Conservation (phyloP, 495 filamentous ascomycete genomes). For the Schizothecium vesticola region DNA sequence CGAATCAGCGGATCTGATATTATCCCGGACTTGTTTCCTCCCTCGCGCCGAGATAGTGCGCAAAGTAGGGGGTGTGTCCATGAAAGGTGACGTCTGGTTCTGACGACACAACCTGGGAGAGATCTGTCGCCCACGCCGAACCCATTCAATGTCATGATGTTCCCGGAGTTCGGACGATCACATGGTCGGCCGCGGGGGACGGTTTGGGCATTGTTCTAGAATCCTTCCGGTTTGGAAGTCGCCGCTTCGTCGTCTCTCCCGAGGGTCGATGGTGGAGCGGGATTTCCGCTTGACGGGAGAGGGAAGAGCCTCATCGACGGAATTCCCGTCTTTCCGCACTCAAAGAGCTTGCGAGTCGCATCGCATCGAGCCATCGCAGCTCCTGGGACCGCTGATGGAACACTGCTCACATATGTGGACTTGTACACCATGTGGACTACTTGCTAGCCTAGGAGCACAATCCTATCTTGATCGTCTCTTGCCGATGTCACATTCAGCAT, state of each 20-base stretch:
- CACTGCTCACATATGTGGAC: constrained; percentile 12
- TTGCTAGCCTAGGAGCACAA: not conserved
- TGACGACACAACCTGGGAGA: not conserved
- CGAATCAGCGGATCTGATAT: constrained; percentile 1
- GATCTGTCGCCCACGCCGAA: not conserved
- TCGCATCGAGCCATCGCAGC: constrained; percentile 30
- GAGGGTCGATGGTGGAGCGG: constrained; percentile 1
- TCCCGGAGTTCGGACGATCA: not conserved
- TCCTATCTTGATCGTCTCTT: not conserved
- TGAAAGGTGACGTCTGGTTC: not conserved
- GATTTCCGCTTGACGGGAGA: constrained; percentile 9
- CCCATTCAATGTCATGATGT: not conserved
- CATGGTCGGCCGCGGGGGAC: not conserved
- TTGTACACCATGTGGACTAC: not conserved
- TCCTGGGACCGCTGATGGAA: constrained; percentile 28
- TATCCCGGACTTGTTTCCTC: not conserved
- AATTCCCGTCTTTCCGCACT: constrained; percentile 14
- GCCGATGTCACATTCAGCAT: not conserved
- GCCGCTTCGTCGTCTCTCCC: not conserved
- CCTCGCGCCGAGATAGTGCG: not conserved
- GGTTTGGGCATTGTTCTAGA: constrained; percentile 16
- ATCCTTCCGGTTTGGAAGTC: constrained; percentile 10
- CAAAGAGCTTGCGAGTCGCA: constrained; percentile 19
- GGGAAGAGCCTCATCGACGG: constrained; percentile 13
- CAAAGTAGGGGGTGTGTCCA: not conserved